These are phyloP conservation scores for Solanum megistacrolobum DNA, from an alignment of 257 asterid species.

Conservation along the genomic window DNA sequence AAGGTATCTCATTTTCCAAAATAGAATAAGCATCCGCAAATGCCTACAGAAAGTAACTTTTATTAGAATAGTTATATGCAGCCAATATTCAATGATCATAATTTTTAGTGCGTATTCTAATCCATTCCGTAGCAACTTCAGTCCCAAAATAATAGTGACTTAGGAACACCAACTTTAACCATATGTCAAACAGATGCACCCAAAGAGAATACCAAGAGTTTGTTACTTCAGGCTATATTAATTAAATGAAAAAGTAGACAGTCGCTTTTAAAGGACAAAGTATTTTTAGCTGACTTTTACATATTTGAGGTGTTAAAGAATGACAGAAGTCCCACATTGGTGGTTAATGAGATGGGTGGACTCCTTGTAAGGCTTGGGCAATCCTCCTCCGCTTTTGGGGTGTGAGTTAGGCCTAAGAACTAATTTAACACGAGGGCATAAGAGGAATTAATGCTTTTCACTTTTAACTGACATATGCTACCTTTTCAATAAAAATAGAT, in stretches of 20 bases:
- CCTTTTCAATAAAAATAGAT: background rate
- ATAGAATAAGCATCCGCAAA: conserved; percentile 96
- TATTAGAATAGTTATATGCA: background rate
- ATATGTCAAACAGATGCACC: background rate
- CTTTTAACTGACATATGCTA: background rate
- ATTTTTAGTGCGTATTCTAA: background rate
- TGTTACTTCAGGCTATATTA: background rate
- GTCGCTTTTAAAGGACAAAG: background rate
- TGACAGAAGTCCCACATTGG: background rate
- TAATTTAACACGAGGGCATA: background rate
- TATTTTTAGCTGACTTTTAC: background rate
- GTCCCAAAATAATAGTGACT: background rate
- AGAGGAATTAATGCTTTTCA: background rate
- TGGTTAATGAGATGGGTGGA: background rate
- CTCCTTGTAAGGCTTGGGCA: background rate
- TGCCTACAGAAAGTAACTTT: conserved; percentile 45
- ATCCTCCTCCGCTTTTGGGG: background rate
- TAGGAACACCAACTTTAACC: background rate
- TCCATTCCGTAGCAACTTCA: background rate
- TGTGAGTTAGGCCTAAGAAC: background rate
- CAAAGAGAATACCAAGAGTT: background rate
- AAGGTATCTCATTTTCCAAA: conserved; percentile 60
- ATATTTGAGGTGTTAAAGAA: background rate
- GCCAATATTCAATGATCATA: background rate
- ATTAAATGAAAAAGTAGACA: background rate